phyloP scores from a whole-genome alignment of 2,329 filamentous ascomycete genomes.

The Xylaria arbuscula region DNA sequence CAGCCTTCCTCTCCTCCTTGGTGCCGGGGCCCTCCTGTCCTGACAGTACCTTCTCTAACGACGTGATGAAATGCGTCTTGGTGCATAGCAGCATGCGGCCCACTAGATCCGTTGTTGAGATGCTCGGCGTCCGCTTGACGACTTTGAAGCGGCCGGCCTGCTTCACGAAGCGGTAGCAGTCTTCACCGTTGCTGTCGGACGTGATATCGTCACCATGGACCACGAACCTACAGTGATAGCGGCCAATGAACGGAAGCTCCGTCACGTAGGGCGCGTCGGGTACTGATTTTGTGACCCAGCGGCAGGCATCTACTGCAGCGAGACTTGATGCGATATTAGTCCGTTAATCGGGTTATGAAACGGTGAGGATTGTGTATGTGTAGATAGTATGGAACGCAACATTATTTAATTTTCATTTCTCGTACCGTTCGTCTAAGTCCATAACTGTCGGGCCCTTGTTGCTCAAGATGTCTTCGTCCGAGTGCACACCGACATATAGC shows the following conservation, averaged over 20 bases:
- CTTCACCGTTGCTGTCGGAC: slow-evolving; percentile 89
- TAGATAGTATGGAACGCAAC: not conserved
- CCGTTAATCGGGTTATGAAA: not conserved
- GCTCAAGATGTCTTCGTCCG: slow-evolving; percentile 92
- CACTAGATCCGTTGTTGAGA: slow-evolving; percentile 97
- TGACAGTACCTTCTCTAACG: slow-evolving; percentile 73
- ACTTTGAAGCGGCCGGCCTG: slow-evolving; percentile 93
- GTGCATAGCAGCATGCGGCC: slow-evolving; percentile 97
- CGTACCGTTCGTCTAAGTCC: slow-evolving; percentile 85
- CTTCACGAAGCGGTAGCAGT: slow-evolving; percentile 98
- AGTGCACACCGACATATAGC: slow-evolving; percentile 92
- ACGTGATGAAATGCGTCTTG: slow-evolving; percentile 91
- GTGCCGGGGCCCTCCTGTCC: slow-evolving; percentile 80
- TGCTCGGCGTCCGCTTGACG: slow-evolving; percentile 94
- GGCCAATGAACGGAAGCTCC: slow-evolving; percentile 89
- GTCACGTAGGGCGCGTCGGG: slow-evolving; percentile 94
- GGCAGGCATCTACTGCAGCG: slow-evolving; percentile 91
- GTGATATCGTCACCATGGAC: slow-evolving; percentile 98
- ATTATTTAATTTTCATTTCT: slow-evolving; percentile 12
- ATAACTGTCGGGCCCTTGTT: slow-evolving; percentile 99
- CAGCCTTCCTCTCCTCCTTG: slow-evolving; percentile 70
- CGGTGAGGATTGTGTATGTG: not conserved
- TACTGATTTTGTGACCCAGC: slow-evolving; percentile 89
- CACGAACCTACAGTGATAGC: slow-evolving; percentile 95
- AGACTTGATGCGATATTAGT: slow-evolving; percentile 64